Evolutionary conservation across 345 rosid species (phyloP).

Genomic region (Aquilaria sinensis): DNA sequence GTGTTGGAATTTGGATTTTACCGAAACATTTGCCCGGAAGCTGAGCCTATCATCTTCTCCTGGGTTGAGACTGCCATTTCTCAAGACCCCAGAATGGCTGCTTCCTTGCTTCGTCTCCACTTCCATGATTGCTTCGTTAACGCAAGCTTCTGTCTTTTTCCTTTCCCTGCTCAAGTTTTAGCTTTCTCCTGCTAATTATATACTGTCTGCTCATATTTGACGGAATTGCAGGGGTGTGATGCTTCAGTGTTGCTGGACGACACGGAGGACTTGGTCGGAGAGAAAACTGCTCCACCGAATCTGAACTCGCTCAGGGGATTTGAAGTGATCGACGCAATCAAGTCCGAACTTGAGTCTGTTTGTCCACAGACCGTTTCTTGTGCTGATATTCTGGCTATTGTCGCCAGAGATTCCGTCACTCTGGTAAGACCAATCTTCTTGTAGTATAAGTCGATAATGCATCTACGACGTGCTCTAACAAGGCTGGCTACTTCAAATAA

Average conservation of each 20-base stretch:
- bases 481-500: neutral
- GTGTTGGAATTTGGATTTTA: conserved; percentile 43
- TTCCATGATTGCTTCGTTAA: conserved; percentile 83
- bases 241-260: conserved; percentile 80
- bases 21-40: conserved; percentile 55
- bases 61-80: conserved; percentile 53
- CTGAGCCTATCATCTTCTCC: conserved; percentile 51
- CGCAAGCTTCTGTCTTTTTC: conserved; percentile 25
- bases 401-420: conserved; percentile 74
- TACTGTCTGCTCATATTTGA: neutral
- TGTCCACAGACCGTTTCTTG: conserved; percentile 84
- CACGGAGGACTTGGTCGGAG: conserved; percentile 46
- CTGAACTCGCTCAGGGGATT: conserved; percentile 82
- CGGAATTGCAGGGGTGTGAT: conserved; percentile 66
- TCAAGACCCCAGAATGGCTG: conserved; percentile 70
- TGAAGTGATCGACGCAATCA: conserved; percentile 66
- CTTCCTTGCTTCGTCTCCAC: conserved; percentile 73
- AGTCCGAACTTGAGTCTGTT: conserved; percentile 56
- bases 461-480: neutral
- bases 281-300: conserved; percentile 79
- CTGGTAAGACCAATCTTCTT: conserved; percentile 26
- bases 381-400: conserved; percentile 80
- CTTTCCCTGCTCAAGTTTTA: neutral
- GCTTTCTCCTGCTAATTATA: neutral
- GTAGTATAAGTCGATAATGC: neutral